Base-by-base conservation (phyloP, 805 yeast species). In the Kregervanrija fluxuum region DNA sequence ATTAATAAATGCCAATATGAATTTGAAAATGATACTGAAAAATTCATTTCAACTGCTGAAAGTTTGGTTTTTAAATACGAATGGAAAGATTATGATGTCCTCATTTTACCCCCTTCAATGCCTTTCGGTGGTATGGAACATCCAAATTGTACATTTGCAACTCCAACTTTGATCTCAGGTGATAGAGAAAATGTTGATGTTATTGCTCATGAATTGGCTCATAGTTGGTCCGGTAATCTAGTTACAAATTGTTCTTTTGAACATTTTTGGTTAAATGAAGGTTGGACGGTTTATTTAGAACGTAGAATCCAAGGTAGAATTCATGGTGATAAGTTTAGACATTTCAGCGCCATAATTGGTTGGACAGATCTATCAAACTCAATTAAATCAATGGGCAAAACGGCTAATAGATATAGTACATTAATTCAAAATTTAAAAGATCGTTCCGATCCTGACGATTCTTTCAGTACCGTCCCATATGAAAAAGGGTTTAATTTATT, bases 121-220 rank as follows among this genome's bases (percentile, higher is more conserved):
- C 95, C 95, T 3, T 89, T 85, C 56, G 96, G 96, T 50, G 96
- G 96, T 44, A 89, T 89, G 95, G 96, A 89, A 66, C 86, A 87
- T 58, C 95, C 95, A 48, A 87, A 88, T 58, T 79, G 87, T 62
- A 87, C 95, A 1, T 87, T 87, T 65, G 90, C 89, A 8, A 87
- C 96, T 0, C 95, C 96, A 39, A 88, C 96, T 2, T 70, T 89
- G 49, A 77, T 89, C 37, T 77, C 90, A 12, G 89, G 90, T 35
- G 95, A 88, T 64, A 73, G 90, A 46, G 81, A 86, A 46, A 86
- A 88, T 51, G 88, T 88, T 14, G 89, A 85, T 54, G 96, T 89
- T 30, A 79, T 89, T 60, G 96, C 96, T 1, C 96, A 89, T 64
- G 96, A 89, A 64, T 73, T 89, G 52, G 90, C 95, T 1, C 96